Conservation (phyloP, 306 rosid species). For the Quillaja saponaria region DNA sequence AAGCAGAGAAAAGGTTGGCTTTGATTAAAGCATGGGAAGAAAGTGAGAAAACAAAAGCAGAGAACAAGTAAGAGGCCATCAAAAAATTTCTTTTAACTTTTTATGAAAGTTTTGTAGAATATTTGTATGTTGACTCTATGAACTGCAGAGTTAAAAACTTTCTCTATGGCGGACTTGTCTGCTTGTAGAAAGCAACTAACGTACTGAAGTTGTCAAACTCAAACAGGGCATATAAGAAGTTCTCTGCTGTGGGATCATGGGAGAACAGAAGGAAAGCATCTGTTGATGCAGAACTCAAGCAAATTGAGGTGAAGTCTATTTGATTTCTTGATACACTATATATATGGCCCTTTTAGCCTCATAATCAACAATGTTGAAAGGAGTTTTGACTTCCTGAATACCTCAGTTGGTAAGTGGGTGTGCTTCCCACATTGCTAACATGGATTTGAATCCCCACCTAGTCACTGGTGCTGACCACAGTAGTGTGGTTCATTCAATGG, state of each 20-base stretch:
- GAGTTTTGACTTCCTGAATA: not conserved
- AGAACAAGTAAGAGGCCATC: conserved; percentile 59
- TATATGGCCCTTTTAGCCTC: not conserved
- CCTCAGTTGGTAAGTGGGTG: not conserved
- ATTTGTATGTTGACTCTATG: not conserved
- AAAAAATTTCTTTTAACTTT: conserved; percentile 21
- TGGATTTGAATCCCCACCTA: no score
- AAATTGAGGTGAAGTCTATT: conserved; percentile 56
- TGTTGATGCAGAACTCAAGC: conserved; percentile 62
- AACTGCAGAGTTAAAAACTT: not conserved
- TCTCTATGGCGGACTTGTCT: conserved; percentile 4
- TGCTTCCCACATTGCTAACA: no score
- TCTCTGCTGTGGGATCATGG: conserved; percentile 64
- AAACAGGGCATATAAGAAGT: conserved; percentile 64
- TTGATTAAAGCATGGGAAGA: conserved; percentile 93
- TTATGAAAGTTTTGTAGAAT: no score
- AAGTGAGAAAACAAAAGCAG: conserved; percentile 79
- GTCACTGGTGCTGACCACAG: no score
- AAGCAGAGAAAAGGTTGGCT: conserved; percentile 74
- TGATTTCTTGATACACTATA: not conserved
- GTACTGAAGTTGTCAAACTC: conserved; percentile 9
- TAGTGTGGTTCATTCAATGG: no score
- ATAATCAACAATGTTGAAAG: not conserved
- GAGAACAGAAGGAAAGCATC: conserved; percentile 59
- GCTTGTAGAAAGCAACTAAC: no score